Base-by-base conservation (phyloP, 2,329 filamentous ascomycete species). In the Hymenoscyphus infarciens region DNA sequence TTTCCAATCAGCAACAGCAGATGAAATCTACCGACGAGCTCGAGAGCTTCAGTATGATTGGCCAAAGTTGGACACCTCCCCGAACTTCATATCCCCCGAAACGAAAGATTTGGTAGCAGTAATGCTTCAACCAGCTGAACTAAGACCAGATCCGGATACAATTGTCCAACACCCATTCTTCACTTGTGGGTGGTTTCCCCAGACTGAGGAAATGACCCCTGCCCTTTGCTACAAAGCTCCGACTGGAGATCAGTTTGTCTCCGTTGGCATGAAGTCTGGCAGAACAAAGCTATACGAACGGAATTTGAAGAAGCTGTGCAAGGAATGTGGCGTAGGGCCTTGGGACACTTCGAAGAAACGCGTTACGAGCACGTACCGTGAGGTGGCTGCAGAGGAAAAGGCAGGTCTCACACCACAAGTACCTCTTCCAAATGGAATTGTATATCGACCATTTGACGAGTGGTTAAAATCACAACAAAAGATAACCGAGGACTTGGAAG, bases 1-100 rank as follows among this genome's bases (percentile, higher is more conserved):
- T 0, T 99, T 99, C 75, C 95, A 99, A 77, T 96, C 95, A 13
- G 87, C 88, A 13, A 94, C 90, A 49, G 90, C 90, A 19, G 90
- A 95, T 73, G 90, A 94, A 73, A 95, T 95, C 64, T 95, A 95
- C 77, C 85, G 81, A 75, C 86, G 83, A 75, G 88, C 86, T 61
- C 78, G 82, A 70, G 84, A 88, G 61, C 82, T 89, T 68, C 89
- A 92, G 71, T 94, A 93, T 74, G 87, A 90, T 72, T 94, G 90
- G 90, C 90, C 90, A 15, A 83, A 84, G 63, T 76, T 85, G 29
- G 85, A 87, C 61, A 84, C 83, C 45, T 83, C 85, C 13, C 83
- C 84, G 59, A 90, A 87, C 73, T 86, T 86, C 68, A 91, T 92
- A 68, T 92, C 88, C 64, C 80, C 84, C 61, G 89, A 92, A 72